phyloP scores from a whole-genome alignment of 306 rosid species.

The Cucumis hystrix region DNA sequence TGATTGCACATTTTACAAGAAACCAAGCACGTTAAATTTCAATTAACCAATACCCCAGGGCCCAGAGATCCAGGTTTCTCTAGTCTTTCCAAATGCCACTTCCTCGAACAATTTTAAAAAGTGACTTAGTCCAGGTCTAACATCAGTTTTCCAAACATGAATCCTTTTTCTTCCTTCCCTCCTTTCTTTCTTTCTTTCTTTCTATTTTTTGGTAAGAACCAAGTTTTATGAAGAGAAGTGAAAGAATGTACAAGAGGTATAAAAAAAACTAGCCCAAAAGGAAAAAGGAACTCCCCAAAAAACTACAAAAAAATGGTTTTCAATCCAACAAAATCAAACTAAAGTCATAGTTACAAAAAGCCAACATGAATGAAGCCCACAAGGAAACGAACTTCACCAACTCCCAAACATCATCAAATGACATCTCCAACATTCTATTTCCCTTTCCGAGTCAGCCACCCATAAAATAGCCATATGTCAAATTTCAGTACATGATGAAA shows the following conservation, averaged over 20 bases:
- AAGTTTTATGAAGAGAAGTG: neutral
- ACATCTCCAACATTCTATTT: neutral
- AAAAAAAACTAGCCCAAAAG: neutral
- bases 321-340: too few relatives aligned
- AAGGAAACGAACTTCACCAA: neutral
- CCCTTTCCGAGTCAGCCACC: neutral
- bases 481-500: neutral
- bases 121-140: neutral
- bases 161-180: too few relatives aligned
- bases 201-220: neutral
- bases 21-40: neutral
- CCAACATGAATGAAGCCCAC: neutral
- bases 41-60: neutral
- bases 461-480: neutral
- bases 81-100: neutral
- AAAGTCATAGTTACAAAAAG: neutral
- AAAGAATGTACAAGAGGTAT: neutral
- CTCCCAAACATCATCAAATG: neutral
- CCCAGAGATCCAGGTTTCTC: neutral
- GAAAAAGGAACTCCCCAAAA: neutral
- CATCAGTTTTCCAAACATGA: neutral
- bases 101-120: neutral
- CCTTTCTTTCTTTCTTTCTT: too few relatives aligned
- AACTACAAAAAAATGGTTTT: neutral
- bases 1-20: neutral